Evolutionary conservation across 106 monocot genomes (phyloP), one percentile per base, ranked within the genome.

Genomic region (Xerophyta viscosa): DNA sequence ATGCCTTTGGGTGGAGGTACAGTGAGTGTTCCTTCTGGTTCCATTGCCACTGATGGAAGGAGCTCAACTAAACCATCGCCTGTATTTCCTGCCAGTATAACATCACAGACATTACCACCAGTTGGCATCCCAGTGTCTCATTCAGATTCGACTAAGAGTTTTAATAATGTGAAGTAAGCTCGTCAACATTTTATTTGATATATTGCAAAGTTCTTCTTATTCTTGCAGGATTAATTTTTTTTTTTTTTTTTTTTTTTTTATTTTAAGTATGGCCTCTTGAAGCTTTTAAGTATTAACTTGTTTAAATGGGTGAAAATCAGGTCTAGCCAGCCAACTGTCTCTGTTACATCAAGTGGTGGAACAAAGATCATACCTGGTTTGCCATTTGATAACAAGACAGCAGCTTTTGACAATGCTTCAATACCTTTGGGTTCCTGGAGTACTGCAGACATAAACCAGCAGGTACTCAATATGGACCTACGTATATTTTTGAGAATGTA

Each of bases 351-450:
- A 33, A 45, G 29, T 71, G 36, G 48, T 61, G 56, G 36, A 31
- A 37, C 54, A 46, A 83, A 77, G 31, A 63, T 77, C 41, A 62
- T 56, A 24, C 54, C 67, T 31, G 66, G 66, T 31, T 54, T 83
- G 21, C 21, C 66, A 19, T 50, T 70, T 67, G 80, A 74, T 10
- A 63, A 60, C 39, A 57, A 74, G n/a, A 71, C 37, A 30, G 21
- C 36, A 20, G 25, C 46, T 53, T 37, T 63, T 30, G 65, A 61
- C 43, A 63, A 62, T 57, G 41, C 68, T 52, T 49, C 66, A 39
- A 48, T 65, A 7, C 46, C 74, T 57, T 74, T 73, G 22, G 77
- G 65, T 64, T 67, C 80, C 31, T 81, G 77, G 88, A 69, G 49
- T 36, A 77, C 48, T 71, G 28, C 55, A 53, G 67, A 63, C 41